phyloP scores from a whole-genome alignment of 805 yeast species.

The Starmerella floricola region DNA sequence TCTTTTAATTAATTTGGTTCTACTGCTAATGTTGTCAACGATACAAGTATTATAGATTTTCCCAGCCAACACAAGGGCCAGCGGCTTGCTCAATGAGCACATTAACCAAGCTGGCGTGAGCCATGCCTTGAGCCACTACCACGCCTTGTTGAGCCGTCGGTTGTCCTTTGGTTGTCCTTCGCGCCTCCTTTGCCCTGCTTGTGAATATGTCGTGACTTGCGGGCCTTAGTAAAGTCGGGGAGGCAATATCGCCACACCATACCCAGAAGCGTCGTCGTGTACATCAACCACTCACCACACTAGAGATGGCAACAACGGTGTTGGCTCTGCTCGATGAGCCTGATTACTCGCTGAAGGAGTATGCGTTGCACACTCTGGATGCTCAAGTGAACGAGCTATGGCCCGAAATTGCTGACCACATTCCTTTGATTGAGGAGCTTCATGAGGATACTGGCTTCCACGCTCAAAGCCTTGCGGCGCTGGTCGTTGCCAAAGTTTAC shows the following conservation, averaged over 20 bases:
- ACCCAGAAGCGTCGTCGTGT: neutral
- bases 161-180: too few species aligned
- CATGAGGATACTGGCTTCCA: slow-evolving; percentile 74
- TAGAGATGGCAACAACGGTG: slow-evolving; percentile 60
- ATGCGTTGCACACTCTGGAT: slow-evolving; percentile 75
- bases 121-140: too few species aligned
- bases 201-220: neutral
- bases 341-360: slow-evolving; percentile 62
- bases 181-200: neutral
- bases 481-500: slow-evolving; percentile 78
- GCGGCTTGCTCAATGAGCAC: too few species aligned
- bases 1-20: too few species aligned
- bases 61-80: too few species aligned
- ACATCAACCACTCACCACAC: neutral
- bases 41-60: too few species aligned
- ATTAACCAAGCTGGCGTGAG: too few species aligned
- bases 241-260: slow-evolving; percentile 1
- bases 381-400: slow-evolving; percentile 79
- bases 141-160: too few species aligned
- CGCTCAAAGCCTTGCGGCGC: slow-evolving; percentile 73
- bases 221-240: neutral
- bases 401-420: slow-evolving; percentile 92
- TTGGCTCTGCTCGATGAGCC: slow-evolving; percentile 79
- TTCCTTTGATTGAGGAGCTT: slow-evolving; percentile 78
- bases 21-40: too few species aligned